These are phyloP conservation scores for Penicillium daleae DNA, from an alignment of 495 filamentous ascomycete genomes.

Conservation along the genomic window DNA sequence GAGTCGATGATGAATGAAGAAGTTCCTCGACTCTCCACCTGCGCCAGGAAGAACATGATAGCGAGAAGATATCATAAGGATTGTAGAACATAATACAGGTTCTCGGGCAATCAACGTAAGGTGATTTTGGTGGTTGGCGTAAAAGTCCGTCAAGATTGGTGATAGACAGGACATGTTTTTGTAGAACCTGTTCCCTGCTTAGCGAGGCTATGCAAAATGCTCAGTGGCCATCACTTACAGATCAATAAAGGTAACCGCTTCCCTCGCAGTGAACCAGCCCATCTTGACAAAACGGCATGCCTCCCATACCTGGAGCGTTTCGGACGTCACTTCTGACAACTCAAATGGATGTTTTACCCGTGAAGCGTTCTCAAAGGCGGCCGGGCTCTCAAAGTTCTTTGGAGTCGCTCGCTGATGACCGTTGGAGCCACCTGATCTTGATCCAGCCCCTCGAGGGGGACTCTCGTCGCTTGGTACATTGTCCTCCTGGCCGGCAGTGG, in stretches of 20 bases:
- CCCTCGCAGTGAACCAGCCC: conserved; percentile 57
- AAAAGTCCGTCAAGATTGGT: conserved; percentile 57
- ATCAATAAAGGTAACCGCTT: conserved; percentile 53
- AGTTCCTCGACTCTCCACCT: conserved; percentile 55
- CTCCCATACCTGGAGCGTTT: conserved; percentile 51
- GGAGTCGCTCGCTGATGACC: conserved; percentile 19
- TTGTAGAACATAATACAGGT: conserved; percentile 53
- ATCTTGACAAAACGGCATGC: conserved; percentile 56
- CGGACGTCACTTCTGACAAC: conserved; percentile 34
- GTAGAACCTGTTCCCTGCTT: conserved; percentile 55
- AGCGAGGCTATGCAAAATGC: neutral
- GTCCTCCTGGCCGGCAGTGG: conserved; percentile 41
- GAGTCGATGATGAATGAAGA: conserved; percentile 58
- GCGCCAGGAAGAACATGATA: conserved; percentile 56
- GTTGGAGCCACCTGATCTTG: conserved; percentile 16
- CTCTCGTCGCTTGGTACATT: conserved; percentile 20
- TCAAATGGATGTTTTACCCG: conserved; percentile 33
- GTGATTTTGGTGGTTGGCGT: conserved; percentile 51
- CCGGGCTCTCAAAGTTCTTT: conserved; percentile 24
- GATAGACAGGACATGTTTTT: conserved; percentile 56
- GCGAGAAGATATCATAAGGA: conserved; percentile 58
- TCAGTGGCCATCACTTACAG: conserved; percentile 46
- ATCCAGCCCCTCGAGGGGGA: conserved; percentile 16
- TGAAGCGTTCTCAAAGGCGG: conserved; percentile 25
- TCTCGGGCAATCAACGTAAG: conserved; percentile 50